A percentile compares a stretch with the other conserved stretches of the same genome.
Evolutionary conservation across 768 basidiomycete species (phyloP).

Genomic region (Daedaleopsis sinensis): DNA sequence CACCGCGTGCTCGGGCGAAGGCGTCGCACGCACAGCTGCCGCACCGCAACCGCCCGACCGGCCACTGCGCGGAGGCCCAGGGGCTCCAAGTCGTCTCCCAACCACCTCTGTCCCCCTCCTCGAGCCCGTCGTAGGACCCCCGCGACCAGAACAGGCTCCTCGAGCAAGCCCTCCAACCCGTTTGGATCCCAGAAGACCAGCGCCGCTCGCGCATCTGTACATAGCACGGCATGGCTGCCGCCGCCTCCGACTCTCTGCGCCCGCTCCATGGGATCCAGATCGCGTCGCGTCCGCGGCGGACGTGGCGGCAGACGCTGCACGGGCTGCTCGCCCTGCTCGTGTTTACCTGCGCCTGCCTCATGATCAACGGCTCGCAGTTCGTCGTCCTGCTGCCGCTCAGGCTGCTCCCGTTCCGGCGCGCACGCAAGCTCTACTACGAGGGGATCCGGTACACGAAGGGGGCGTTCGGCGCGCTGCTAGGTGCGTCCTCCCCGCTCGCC

Average conservation of each 20-base stretch:
- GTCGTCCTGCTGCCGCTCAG: constrained; percentile 68
- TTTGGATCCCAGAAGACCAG: too few species aligned
- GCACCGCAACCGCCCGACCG: constrained; percentile 1
- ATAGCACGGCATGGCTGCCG: constrained; percentile 9
- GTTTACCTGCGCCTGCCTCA: constrained; percentile 66
- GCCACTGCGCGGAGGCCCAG: not conserved
- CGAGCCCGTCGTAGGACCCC: not conserved
- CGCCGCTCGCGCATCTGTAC: not conserved
- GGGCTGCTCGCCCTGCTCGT: constrained; percentile 56
- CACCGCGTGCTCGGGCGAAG: not conserved
- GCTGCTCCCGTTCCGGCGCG: constrained; percentile 59
- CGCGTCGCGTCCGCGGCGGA: constrained; percentile 48
- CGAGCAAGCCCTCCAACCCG: not conserved
- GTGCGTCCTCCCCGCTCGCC: constrained; percentile 42
- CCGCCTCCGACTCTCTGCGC: constrained; percentile 6
- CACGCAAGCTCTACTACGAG: constrained; percentile 60
- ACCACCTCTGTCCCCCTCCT: not conserved
- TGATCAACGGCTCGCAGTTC: constrained; percentile 76
- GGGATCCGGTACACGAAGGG: constrained; percentile 84
- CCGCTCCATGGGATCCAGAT: constrained; percentile 52
- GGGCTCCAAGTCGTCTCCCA: not conserved
- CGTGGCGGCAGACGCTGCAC: constrained; percentile 55
- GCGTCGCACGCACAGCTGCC: not conserved
- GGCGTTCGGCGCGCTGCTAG: constrained; percentile 72
- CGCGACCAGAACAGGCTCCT: too few species aligned